A percentile compares a stretch with the other conserved stretches of the same genome.
phyloP scores from a whole-genome alignment of 495 filamentous ascomycete species.

The Ramalina intermedia region DNA sequence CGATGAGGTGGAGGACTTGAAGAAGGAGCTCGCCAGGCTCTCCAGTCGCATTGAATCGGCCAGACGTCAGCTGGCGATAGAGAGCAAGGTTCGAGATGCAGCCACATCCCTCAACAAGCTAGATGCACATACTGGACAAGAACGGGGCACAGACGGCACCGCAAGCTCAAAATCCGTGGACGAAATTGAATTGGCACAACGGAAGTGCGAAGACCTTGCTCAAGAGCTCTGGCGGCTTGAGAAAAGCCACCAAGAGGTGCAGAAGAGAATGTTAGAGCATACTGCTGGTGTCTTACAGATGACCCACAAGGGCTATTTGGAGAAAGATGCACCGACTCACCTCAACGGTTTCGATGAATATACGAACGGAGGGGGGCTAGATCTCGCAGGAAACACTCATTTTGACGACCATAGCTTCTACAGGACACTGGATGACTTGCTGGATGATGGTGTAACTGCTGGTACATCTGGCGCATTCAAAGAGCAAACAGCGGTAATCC shows the following conservation, averaged over 20 bases:
- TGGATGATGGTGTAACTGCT: slow-evolving; percentile 30
- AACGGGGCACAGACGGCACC: slow-evolving; percentile 22
- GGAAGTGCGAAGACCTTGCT: slow-evolving; percentile 74
- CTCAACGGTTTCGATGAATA: slow-evolving; percentile 54
- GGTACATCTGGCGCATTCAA: slow-evolving; percentile 10
- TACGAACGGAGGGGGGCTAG: slow-evolving; percentile 34
- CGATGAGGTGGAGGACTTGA: slow-evolving; percentile 80
- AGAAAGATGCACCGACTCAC: slow-evolving; percentile 40
- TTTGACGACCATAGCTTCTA: slow-evolving; percentile 79
- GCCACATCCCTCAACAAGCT: slow-evolving; percentile 71
- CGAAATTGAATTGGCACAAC: slow-evolving; percentile 57
- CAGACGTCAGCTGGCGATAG: slow-evolving; percentile 70
- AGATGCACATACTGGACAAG: slow-evolving; percentile 36
- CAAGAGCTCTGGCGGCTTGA: slow-evolving; percentile 66
- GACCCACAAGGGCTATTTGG: slow-evolving; percentile 52
- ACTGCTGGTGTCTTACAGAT: slow-evolving; percentile 82
- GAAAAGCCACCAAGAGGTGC: slow-evolving; percentile 53
- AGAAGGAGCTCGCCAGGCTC: slow-evolving; percentile 63
- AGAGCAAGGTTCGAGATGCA: slow-evolving; percentile 87
- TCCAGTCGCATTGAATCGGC: slow-evolving; percentile 62
- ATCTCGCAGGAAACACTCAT: slow-evolving; percentile 29
- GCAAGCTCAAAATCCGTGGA: slow-evolving; percentile 47
- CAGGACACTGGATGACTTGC: slow-evolving; percentile 49
- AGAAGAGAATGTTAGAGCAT: slow-evolving; percentile 66
- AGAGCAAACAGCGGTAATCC: slow-evolving; percentile 24